These are phyloP conservation scores for Coniferiporia weirii DNA, from an alignment of 1,284 basidiomycete genomes.

Conservation along the genomic window DNA sequence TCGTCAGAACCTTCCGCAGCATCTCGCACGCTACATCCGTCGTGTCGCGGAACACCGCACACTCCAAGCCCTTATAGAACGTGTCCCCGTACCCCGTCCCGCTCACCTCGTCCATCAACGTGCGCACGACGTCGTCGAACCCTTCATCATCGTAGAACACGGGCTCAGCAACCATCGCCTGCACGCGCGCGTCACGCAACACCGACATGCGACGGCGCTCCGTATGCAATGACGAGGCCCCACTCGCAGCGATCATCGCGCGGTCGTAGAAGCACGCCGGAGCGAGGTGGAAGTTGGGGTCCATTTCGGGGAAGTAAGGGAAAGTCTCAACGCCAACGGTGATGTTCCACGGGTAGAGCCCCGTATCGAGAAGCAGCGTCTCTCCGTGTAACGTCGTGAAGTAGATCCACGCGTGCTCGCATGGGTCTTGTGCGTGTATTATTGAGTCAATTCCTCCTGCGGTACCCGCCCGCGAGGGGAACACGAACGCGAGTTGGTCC, in stretches of 20 bases:
- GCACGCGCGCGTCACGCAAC: conserved; percentile 29
- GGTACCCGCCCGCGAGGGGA: conserved; percentile 10
- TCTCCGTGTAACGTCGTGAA: conserved; percentile 39
- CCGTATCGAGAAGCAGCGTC: conserved; percentile 34
- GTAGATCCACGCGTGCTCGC: conserved; percentile 44
- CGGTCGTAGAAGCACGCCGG: conserved; percentile 32
- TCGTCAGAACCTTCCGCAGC: conserved; percentile 20
- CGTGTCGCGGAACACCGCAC: conserved; percentile 22
- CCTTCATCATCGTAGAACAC: neutral
- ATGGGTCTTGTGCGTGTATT: conserved; percentile 34
- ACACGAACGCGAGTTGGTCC: conserved; percentile 34
- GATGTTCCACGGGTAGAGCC: conserved; percentile 39
- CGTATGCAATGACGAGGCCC: conserved; percentile 24
- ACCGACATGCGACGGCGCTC: conserved; percentile 32
- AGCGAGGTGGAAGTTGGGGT: conserved; percentile 17
- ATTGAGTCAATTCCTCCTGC: conserved; percentile 23
- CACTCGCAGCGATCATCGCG: conserved; percentile 20
- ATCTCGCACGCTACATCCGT: conserved; percentile 17
- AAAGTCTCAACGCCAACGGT: conserved; percentile 23
- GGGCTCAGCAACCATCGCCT: conserved; percentile 22
- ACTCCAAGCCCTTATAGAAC: conserved; percentile 21
- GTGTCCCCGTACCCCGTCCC: conserved; percentile 16
- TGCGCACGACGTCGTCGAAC: neutral
- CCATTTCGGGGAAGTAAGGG: conserved; percentile 24
- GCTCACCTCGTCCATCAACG: conserved; percentile 19